Conservation (phyloP, 441 rosid species). For the Syzygium syzygioides region DNA sequence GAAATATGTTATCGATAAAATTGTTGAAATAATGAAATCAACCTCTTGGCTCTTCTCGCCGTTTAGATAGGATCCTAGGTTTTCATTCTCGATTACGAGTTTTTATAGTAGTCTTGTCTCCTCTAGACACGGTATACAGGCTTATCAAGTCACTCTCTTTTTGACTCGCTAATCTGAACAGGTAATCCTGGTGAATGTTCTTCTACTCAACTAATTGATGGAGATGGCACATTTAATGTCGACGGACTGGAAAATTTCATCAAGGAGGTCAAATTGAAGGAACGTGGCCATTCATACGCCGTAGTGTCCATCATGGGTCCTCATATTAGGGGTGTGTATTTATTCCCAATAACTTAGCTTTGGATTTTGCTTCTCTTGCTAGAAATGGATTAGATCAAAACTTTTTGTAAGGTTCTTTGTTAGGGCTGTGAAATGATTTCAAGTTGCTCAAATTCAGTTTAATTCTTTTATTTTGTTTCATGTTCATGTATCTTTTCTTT, state of each 20-base stretch:
- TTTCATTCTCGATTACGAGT: not conserved
- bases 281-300: no score
- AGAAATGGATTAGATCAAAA: not conserved
- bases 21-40: not conserved
- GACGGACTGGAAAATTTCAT: no score
- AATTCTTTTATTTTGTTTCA: not conserved
- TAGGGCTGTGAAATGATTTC: not conserved
- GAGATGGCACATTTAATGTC: no score
- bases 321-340: conserved; percentile 78
- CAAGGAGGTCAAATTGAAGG: no score
- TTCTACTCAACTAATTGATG: no score
- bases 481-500: not conserved
- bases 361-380: not conserved
- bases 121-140: not conserved
- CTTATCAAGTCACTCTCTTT: not conserved
- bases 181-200: conserved; percentile 1
- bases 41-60: not conserved
- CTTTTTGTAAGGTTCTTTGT: not conserved
- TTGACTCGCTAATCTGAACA: conserved; percentile 3
- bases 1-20: not conserved
- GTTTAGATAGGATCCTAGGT: not conserved
- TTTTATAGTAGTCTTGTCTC: not conserved
- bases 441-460: not conserved
- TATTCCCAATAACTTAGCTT: not conserved
- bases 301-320: no score